Evolutionary conservation across 176 grass and related monocot genomes (phyloP).

Genomic region (Musa itinerans): DNA sequence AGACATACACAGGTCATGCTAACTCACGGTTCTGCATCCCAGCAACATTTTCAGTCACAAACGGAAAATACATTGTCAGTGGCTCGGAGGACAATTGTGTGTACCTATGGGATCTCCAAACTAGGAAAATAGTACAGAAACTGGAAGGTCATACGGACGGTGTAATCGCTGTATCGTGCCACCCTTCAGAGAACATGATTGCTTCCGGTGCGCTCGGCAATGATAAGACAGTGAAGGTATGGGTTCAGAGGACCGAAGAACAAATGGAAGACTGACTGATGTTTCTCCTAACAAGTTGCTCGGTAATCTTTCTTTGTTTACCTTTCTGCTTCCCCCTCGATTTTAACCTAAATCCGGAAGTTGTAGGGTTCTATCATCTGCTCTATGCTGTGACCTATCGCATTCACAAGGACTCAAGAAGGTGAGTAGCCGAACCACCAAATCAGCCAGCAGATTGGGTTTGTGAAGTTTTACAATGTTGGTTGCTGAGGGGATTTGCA

Average conservation of each 20-base stretch:
- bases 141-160: constrained; percentile 72
- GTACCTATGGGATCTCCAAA: constrained; percentile 91
- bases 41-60: constrained; percentile 71
- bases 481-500: not conserved
- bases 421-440: not conserved
- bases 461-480: not conserved
- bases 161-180: constrained; percentile 74
- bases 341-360: not conserved
- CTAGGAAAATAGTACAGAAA: constrained; percentile 82
- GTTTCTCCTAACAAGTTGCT: not conserved
- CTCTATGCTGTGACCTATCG: constrained; percentile 10
- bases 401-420: constrained; percentile 12
- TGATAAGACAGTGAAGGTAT: constrained; percentile 85
- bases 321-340: not conserved
- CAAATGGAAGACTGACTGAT: constrained; percentile 24
- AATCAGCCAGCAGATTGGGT: not conserved
- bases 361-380: not conserved
- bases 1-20: constrained; percentile 80
- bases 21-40: constrained; percentile 80
- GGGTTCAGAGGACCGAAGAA: constrained; percentile 63
- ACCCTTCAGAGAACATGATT: constrained; percentile 77
- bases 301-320: not conserved
- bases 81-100: constrained; percentile 84
- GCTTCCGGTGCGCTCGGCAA: constrained; percentile 68
- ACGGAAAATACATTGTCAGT: constrained; percentile 83